Evolutionary conservation across 2,329 filamentous ascomycete species (phyloP).

Genomic region (Apiospora malaysiana): DNA sequence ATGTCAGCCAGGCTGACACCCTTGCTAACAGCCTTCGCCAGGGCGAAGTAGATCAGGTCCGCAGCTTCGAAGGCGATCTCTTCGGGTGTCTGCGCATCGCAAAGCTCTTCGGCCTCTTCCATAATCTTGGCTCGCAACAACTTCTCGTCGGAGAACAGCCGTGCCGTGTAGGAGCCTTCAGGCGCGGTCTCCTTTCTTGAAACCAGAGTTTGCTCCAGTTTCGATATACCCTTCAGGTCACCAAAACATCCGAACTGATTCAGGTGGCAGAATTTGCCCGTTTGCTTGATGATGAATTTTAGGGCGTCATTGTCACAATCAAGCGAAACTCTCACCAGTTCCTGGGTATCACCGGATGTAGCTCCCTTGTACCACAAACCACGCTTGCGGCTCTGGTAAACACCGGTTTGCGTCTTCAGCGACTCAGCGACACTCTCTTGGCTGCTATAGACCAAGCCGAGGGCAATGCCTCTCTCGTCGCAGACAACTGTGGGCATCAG

Average conservation of each 20-base stretch:
- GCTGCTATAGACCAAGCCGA: conserved; percentile 95
- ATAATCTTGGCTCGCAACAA: conserved; percentile 94
- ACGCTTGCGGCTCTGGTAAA: conserved; percentile 95
- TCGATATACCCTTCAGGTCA: conserved; percentile 78
- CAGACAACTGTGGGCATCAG: conserved; percentile 90
- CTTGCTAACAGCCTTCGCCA: conserved; percentile 85
- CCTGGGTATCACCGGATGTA: conserved; percentile 91
- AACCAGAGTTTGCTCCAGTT: conserved; percentile 84
- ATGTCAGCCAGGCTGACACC: conserved; percentile 89
- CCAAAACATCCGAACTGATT: conserved; percentile 94
- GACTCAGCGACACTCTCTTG: conserved; percentile 89
- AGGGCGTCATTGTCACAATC: conserved; percentile 96
- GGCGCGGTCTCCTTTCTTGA: conserved; percentile 84
- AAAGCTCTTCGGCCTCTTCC: conserved; percentile 96
- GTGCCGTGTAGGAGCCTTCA: conserved; percentile 88
- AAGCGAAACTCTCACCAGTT: conserved; percentile 81
- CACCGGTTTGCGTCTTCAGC: conserved; percentile 76
- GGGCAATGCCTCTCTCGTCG: conserved; percentile 81
- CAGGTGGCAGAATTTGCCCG: conserved; percentile 92
- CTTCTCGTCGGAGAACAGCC: conserved; percentile 90
- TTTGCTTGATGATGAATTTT: conserved; percentile 87
- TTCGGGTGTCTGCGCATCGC: conserved; percentile 79
- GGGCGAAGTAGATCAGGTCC: conserved; percentile 93
- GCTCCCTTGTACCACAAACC: conserved; percentile 97
- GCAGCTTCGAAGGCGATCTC: conserved; percentile 94